Conservation (phyloP, 78 protist genomes). For the Dictyostelium capitatum region DNA sequence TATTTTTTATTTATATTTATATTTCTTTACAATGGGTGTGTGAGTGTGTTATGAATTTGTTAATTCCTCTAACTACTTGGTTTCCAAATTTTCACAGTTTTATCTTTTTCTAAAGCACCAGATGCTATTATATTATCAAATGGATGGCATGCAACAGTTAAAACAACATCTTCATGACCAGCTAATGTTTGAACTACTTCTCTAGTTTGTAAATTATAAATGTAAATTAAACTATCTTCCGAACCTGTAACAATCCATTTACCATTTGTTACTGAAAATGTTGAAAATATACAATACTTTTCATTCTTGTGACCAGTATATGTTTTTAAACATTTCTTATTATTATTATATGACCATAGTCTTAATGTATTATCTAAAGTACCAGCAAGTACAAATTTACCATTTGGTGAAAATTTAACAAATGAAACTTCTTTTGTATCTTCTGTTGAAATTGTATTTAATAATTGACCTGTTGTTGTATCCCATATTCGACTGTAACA, state of each 20-base stretch:
- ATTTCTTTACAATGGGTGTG: too few relatives aligned
- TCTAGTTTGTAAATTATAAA: slow-evolving; percentile 92
- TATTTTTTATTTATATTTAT: too few relatives aligned
- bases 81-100: slow-evolving; percentile 88
- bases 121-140: slow-evolving; percentile 89
- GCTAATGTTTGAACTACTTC: slow-evolving; percentile 85
- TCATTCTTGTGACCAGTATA: slow-evolving; percentile 92
- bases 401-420: slow-evolving; percentile 95
- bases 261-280: slow-evolving; percentile 82
- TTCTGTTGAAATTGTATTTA: slow-evolving; percentile 92
- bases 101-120: slow-evolving; percentile 83
- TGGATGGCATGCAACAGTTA: slow-evolving; percentile 91
- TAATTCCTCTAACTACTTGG: neutral
- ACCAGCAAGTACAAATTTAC: slow-evolving; percentile 90
- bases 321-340: slow-evolving; percentile 84
- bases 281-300: slow-evolving; percentile 87
- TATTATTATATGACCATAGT: slow-evolving; percentile 90
- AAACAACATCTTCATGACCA: slow-evolving; percentile 90
- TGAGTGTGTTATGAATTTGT: too few relatives aligned
- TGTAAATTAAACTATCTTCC: slow-evolving; percentile 89
- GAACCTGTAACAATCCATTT: slow-evolving; percentile 88
- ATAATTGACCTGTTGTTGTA: slow-evolving; percentile 89
- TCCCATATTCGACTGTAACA: slow-evolving; percentile 95
- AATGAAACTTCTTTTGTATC: slow-evolving; percentile 89
- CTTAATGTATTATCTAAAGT: slow-evolving; percentile 87